Evolutionary conservation across 768 basidiomycete species (phyloP), one percentile per base, ranked within the genome.

Genomic region (Boletus coccyginus): DNA sequence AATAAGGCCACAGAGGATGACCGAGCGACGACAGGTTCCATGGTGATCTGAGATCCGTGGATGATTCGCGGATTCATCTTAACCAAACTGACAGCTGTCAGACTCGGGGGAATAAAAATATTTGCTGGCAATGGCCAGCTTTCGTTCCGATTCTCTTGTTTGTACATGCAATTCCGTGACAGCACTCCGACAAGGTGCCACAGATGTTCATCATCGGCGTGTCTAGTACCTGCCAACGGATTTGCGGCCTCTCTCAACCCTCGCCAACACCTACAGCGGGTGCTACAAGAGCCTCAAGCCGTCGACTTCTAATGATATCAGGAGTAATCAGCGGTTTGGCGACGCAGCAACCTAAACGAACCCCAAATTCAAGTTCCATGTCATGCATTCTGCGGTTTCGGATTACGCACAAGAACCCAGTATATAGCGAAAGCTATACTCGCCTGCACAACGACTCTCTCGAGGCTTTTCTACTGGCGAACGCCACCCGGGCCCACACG

Each of bases 381-480:
- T 4, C n/a, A 4, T n/a, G n/a, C 29, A 4, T 27, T 41, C 46
- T 44, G 35, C 6, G 16, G 27, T 32, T 50, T 55, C 29, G 12
- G n/a, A 27, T 54, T 35, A 46, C 7, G 21, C 32, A 2, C 31
- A 33, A 32, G 40, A 5, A 14, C 17, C 2, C 16, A 52, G 8
- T 35, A 31, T n/a, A 1, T 38, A 48, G 21, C 29, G 48, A 45
- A 4, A 36, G 21, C 1, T 52, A 14, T 53, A 53, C 64, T 62
- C 27, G 48, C 53, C 64, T 65, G 13, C 27, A 31, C 19, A 48
- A 12, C 17, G 21, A 33, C 40, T 19, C 40, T 19, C 40, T 33
- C 3, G 17, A 7, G 3, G 24, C 5, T 8, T 14, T 36, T 12
- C 19, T 44, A 39, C 39, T 54, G 17, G 38, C 7, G 8, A 38